These are phyloP conservation scores for Erodium trifolium DNA, from an alignment of 441 rosid genomes.

Conservation along the genomic window DNA sequence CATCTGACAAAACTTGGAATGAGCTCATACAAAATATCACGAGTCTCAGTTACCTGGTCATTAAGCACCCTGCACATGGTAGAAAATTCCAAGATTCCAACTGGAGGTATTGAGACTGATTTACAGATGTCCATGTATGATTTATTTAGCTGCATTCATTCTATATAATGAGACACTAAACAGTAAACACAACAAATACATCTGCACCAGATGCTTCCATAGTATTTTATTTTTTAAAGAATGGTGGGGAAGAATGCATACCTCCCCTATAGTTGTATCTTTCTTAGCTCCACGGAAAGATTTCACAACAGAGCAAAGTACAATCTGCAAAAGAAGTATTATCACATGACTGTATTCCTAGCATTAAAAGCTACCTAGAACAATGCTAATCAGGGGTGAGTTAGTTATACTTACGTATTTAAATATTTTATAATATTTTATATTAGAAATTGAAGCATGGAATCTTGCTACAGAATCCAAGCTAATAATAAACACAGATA, in stretches of 20 bases:
- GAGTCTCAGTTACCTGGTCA: slow-evolving; percentile 54
- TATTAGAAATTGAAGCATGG: not conserved
- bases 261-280: slow-evolving; percentile 64
- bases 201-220: not conserved
- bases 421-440: too few relatives aligned
- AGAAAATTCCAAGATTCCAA: slow-evolving; percentile 54
- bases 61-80: slow-evolving; percentile 70
- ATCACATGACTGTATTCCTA: not conserved
- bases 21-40: not conserved
- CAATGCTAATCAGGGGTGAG: not conserved
- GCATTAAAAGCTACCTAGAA: not conserved
- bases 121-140: slow-evolving; percentile 59
- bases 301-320: slow-evolving; percentile 73
- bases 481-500: not conserved
- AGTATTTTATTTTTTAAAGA: slow-evolving; percentile 1
- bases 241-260: slow-evolving; percentile 16
- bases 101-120: slow-evolving; percentile 54
- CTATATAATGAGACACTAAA: slow-evolving; percentile 11
- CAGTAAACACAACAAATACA: slow-evolving; percentile 9
- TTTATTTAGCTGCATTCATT: slow-evolving; percentile 55
- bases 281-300: slow-evolving; percentile 74
- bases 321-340: slow-evolving; percentile 39
- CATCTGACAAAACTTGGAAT: not conserved
- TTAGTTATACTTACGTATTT: not conserved
- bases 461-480: not conserved